Evolutionary conservation across 2,329 filamentous ascomycete species (phyloP).

Genomic region (Elsinoe fawcettii): DNA sequence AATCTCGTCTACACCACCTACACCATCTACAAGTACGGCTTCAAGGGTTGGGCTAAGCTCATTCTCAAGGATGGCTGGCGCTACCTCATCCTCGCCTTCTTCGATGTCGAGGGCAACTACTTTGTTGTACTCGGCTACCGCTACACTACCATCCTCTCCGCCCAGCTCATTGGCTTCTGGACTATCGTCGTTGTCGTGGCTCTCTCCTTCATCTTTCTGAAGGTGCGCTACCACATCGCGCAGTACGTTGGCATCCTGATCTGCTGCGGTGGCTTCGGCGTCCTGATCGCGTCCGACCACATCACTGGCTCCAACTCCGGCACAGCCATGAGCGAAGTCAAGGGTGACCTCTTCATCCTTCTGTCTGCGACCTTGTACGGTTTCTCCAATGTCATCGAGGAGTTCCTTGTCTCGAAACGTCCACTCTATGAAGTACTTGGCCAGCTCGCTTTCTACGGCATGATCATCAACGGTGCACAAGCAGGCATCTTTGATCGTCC

Average conservation of each 20-base stretch:
- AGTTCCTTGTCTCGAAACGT: conserved; percentile 80
- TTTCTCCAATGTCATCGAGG: conserved; percentile 81
- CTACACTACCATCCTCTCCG: conserved; percentile 84
- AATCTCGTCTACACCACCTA: conserved; percentile 72
- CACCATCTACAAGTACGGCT: conserved; percentile 72
- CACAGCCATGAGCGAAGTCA: conserved; percentile 61
- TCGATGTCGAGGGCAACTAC: conserved; percentile 96
- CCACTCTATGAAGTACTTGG: conserved; percentile 90
- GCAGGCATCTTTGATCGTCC: conserved; percentile 83
- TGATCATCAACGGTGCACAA: conserved; percentile 85
- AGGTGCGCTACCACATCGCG: conserved; percentile 79
- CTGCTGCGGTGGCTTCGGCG: conserved; percentile 82
- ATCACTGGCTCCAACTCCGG: conserved; percentile 67
- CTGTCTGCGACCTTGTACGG: conserved; percentile 88
- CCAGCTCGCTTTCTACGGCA: conserved; percentile 80
- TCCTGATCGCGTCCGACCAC: conserved; percentile 81
- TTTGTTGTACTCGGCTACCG: conserved; percentile 93
- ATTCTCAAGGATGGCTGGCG: conserved; percentile 74
- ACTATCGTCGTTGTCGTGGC: conserved; percentile 87
- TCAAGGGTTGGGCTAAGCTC: conserved; percentile 58
- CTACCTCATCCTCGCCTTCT: conserved; percentile 84
- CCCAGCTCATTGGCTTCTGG: conserved; percentile 98
- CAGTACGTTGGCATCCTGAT: conserved; percentile 83
- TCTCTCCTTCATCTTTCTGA: conserved; percentile 72
- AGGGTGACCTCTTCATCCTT: conserved; percentile 87